These are phyloP conservation scores for Pisolithus sp. DNA, from an alignment of 768 basidiomycete species.

Conservation along the genomic window DNA sequence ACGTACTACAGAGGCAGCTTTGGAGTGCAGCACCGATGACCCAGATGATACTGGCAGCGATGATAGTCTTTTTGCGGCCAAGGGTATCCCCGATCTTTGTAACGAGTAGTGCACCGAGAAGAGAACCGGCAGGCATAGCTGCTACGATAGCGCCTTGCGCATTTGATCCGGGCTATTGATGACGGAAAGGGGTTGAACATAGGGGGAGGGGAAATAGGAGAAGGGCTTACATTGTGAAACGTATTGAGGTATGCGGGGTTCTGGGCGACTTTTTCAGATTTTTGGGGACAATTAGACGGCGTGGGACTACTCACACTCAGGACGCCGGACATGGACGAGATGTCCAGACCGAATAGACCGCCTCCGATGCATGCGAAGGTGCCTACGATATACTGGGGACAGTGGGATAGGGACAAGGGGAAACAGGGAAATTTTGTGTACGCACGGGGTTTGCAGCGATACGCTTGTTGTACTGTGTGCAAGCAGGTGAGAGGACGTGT, in stretches of 20 bases:
- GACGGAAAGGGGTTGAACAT: constrained; percentile 1
- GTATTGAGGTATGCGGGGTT: constrained; percentile 20
- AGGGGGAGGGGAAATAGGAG: neutral
- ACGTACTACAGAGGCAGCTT: constrained; percentile 44
- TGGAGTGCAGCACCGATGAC: constrained; percentile 69
- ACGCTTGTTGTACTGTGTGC: constrained; percentile 42
- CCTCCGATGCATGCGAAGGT: constrained; percentile 80
- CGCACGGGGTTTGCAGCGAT: constrained; percentile 55
- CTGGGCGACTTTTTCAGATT: constrained; percentile 8
- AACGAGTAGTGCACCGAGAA: constrained; percentile 59
- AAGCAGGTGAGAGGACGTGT: constrained; percentile 1
- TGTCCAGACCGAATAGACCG: constrained; percentile 74
- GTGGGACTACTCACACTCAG: constrained; percentile 38
- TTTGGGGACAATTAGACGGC: neutral
- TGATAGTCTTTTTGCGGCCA: constrained; percentile 62
- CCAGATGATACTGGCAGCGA: constrained; percentile 65
- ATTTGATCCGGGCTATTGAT: constrained; percentile 37
- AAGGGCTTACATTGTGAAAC: constrained; percentile 20
- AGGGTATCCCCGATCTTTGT: constrained; percentile 56
- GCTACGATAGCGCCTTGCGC: constrained; percentile 74
- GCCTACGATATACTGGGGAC: constrained; percentile 65
- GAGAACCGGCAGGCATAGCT: constrained; percentile 67
- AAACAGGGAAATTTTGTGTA: neutral
- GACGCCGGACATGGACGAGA: constrained; percentile 78
- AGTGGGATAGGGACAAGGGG: neutral